These are phyloP conservation scores for Lachancea kluyveri DNA, from an alignment of 805 yeast species.

Conservation along the genomic window DNA sequence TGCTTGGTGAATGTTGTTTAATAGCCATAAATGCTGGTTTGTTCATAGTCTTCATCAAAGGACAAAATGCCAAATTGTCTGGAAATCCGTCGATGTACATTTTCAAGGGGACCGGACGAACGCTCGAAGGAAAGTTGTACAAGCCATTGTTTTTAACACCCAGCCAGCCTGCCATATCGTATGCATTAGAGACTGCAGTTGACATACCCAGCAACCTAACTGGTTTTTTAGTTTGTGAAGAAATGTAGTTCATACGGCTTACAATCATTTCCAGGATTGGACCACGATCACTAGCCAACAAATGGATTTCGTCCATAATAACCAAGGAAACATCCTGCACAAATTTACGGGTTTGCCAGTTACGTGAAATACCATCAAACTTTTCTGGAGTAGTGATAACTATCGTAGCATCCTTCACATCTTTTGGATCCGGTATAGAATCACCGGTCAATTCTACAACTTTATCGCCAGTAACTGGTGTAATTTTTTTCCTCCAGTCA, in stretches of 20 bases:
- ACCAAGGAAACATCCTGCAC: constrained; percentile 78
- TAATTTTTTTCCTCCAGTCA: constrained; percentile 70
- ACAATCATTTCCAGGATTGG: constrained; percentile 94
- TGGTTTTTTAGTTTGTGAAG: constrained; percentile 73
- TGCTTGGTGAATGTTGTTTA: constrained; percentile 86
- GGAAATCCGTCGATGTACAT: constrained; percentile 86
- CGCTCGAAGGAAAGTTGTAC: constrained; percentile 88
- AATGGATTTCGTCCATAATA: constrained; percentile 94
- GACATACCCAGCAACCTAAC: constrained; percentile 87
- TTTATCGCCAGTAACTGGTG: constrained; percentile 85
- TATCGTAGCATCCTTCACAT: constrained; percentile 75
- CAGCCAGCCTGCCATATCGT: constrained; percentile 91
- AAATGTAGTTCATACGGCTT: constrained; percentile 63
- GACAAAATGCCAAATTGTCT: constrained; percentile 72
- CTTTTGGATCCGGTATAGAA: constrained; percentile 81
- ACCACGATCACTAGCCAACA: constrained; percentile 96
- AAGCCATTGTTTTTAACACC: constrained; percentile 88
- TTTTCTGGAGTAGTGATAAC: constrained; percentile 94
- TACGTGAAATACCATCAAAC: constrained; percentile 96
- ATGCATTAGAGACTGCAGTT: constrained; percentile 86
- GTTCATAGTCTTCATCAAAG: constrained; percentile 59
- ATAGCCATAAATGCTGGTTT: constrained; percentile 89
- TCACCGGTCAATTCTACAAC: constrained; percentile 93
- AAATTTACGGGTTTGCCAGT: constrained; percentile 77
- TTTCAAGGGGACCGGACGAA: constrained; percentile 88